Percentiles rank a stretch among this genome's conserved stretches.
Conservation (phyloP, 2,329 filamentous ascomycete genomes). For the Rhynchosporium graminicola region DNA sequence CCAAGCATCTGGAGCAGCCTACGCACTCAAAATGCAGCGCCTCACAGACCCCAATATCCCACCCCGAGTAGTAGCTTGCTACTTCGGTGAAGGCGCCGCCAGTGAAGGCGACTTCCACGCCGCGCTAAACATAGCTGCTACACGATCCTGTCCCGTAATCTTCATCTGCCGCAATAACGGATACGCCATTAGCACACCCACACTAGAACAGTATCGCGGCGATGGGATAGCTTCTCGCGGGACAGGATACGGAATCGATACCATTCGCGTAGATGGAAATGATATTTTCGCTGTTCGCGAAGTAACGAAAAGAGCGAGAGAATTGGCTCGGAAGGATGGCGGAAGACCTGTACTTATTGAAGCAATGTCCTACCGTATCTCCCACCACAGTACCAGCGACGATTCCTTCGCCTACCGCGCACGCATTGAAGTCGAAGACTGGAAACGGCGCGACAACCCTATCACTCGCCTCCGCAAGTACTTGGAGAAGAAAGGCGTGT, state of each 20-base stretch:
- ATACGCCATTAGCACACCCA: constrained; percentile 87
- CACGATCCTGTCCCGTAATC: constrained; percentile 80
- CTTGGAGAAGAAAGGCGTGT: constrained; percentile 79
- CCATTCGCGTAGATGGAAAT: constrained; percentile 90
- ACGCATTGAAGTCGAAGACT: constrained; percentile 89
- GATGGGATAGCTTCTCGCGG: constrained; percentile 88
- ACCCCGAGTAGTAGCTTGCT: constrained; percentile 73
- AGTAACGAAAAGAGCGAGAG: constrained; percentile 76
- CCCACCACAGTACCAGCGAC: constrained; percentile 94
- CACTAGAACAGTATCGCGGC: constrained; percentile 85
- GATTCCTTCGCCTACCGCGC: constrained; percentile 97
- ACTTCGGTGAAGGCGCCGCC: constrained; percentile 89
- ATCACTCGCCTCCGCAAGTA: constrained; percentile 85
- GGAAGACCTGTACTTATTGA: constrained; percentile 77
- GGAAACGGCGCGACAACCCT: constrained; percentile 88
- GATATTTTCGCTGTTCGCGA: constrained; percentile 88
- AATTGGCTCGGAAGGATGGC: constrained; percentile 51
- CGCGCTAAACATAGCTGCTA: constrained; percentile 87
- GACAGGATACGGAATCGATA: constrained; percentile 91
- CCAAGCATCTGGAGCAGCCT: constrained; percentile 83
- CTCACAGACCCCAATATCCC: constrained; percentile 68
- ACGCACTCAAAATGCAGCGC: constrained; percentile 81
- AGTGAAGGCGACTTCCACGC: constrained; percentile 92
- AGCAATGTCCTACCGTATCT: constrained; percentile 97
- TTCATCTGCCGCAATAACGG: constrained; percentile 95